phyloP scores from a whole-genome alignment of 2,329 filamentous ascomycete genomes.

The Trichoderma polysporum region DNA sequence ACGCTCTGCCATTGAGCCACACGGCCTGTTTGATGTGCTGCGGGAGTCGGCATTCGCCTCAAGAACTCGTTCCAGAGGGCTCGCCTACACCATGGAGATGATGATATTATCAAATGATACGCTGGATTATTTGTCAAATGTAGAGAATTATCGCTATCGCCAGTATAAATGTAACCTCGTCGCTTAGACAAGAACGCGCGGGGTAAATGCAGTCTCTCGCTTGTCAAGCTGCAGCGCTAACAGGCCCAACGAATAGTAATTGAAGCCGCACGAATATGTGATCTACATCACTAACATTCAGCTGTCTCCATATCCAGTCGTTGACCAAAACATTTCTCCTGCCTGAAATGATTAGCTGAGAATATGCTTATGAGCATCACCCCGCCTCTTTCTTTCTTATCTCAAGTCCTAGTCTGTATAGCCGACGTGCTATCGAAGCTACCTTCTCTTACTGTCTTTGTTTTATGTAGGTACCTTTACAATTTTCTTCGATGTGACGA shows the following conservation, averaged over 20 bases:
- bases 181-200: background rate
- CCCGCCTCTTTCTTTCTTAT: background rate
- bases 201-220: background rate
- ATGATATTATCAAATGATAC: no score
- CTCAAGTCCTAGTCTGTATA: background rate
- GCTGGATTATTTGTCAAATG: no score
- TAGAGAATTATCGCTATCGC: no score
- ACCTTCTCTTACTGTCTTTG: background rate
- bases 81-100: background rate
- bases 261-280: background rate
- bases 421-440: background rate
- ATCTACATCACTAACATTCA: background rate
- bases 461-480: no score
- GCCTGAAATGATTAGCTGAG: background rate
- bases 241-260: background rate
- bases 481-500: no score
- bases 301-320: background rate
- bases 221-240: background rate
- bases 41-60: background rate
- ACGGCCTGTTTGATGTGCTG: conserved; percentile 10
- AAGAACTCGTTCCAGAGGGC: no score
- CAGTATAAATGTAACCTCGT: background rate
- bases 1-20: conserved; percentile 22
- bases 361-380: background rate
- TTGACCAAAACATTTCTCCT: background rate